Conservation (phyloP, 768 basidiomycete genomes). For the Mycena polygramma region DNA sequence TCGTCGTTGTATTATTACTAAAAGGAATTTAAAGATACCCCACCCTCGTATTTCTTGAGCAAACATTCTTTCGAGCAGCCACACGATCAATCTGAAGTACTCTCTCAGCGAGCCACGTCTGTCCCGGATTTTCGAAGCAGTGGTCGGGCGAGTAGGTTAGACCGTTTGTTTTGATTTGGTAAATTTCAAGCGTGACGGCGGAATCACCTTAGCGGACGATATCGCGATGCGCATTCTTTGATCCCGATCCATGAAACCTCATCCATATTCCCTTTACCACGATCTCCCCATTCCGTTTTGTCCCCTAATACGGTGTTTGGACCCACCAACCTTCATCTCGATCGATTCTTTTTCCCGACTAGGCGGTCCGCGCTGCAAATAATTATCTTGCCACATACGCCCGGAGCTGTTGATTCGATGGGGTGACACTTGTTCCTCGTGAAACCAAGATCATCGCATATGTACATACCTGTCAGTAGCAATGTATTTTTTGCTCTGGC, state of each 20-base stretch:
- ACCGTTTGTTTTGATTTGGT: conserved; percentile 8
- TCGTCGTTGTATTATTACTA: neutral
- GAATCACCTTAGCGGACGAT: conserved; percentile 14
- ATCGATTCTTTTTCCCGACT: conserved; percentile 17
- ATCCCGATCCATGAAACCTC: conserved; percentile 18
- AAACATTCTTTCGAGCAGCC: too few species aligned
- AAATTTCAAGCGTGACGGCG: conserved; percentile 15
- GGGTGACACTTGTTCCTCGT: neutral
- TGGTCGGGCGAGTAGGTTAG: neutral
- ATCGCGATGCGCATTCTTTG: too few species aligned
- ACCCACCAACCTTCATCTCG: conserved; percentile 23
- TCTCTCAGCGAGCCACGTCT: too few species aligned
- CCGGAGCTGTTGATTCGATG: conserved; percentile 27
- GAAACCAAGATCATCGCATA: conserved; percentile 16
- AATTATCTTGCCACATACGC: conserved; percentile 2
- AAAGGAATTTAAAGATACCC: neutral
- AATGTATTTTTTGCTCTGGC: neutral
- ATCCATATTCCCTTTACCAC: conserved; percentile 15
- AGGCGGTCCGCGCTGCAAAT: conserved; percentile 1
- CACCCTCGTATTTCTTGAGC: too few species aligned
- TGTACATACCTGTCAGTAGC: conserved; percentile 23
- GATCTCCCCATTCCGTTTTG: conserved; percentile 16
- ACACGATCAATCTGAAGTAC: too few species aligned
- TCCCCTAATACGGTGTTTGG: conserved; percentile 34
- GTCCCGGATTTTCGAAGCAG: too few species aligned